A percentile compares a stretch with the other conserved stretches of the same genome.
Evolutionary conservation across 2,329 filamentous ascomycete species (phyloP).

Genomic region (Bipolaris zeicola): DNA sequence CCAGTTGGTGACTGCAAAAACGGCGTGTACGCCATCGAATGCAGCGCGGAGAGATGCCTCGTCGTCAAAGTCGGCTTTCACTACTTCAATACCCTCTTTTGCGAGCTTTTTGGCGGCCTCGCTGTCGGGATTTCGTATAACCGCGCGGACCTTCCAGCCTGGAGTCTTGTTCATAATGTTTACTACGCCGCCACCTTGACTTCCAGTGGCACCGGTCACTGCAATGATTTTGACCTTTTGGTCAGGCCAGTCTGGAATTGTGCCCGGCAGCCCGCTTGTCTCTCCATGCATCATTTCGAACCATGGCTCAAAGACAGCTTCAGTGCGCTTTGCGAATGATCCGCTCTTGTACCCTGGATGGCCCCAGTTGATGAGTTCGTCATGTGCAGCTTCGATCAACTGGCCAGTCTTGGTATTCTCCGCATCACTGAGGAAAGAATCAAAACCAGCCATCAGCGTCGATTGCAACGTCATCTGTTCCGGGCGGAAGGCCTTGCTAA

Average conservation of each 20-base stretch:
- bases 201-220: conserved; percentile 38
- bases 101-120: conserved; percentile 30
- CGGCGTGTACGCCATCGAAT: conserved; percentile 29
- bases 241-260: conserved; percentile 35
- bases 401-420: conserved; percentile 49
- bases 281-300: conserved; percentile 54
- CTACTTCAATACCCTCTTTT: conserved; percentile 27
- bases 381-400: conserved; percentile 52
- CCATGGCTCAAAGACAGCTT: conserved; percentile 56
- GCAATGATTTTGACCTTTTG: conserved; percentile 28
- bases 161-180: conserved; percentile 31
- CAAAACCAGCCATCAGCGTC: conserved; percentile 54
- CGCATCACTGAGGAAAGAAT: conserved; percentile 51
- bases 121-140: conserved; percentile 28
- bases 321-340: conserved; percentile 48
- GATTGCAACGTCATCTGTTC: conserved; percentile 46
- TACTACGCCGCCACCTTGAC: conserved; percentile 34
- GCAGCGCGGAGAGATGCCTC: conserved; percentile 23
- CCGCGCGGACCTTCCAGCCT: conserved; percentile 31
- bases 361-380: conserved; percentile 46
- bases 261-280: conserved; percentile 49
- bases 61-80: conserved; percentile 30
- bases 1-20: conserved; percentile 53
- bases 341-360: conserved; percentile 51
- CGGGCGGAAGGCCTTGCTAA: conserved; percentile 30